Evolutionary conservation across 2,329 filamentous ascomycete species (phyloP).

Genomic region (Cadophora luteo-olivacea): DNA sequence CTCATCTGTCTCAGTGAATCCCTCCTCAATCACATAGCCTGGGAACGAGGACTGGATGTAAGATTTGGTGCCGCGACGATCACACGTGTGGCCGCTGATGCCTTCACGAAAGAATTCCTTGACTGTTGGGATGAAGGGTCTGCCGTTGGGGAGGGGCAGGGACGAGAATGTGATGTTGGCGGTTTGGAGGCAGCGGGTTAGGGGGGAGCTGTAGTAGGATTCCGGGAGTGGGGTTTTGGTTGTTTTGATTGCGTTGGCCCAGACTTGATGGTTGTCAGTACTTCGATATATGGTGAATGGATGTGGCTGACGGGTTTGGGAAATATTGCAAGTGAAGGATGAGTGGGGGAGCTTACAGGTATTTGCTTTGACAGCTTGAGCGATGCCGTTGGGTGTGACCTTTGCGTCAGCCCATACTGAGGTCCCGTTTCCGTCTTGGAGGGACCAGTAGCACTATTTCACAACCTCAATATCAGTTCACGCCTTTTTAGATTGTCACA

Average conservation of each 20-base stretch:
- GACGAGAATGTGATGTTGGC: constrained; percentile 65
- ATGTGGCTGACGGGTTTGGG: not conserved
- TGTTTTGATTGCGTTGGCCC: constrained; percentile 57
- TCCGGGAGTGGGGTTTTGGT: constrained; percentile 66
- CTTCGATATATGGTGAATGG: not conserved
- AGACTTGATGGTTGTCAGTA: constrained; percentile 47
- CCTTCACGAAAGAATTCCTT: constrained; percentile 72
- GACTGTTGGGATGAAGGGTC: constrained; percentile 62
- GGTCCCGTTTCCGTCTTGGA: constrained; percentile 68
- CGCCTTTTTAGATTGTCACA: not conserved
- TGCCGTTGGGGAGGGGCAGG: constrained; percentile 56
- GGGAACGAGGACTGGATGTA: constrained; percentile 61
- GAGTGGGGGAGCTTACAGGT: constrained; percentile 43
- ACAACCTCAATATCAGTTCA: not conserved
- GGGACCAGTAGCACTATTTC: constrained; percentile 67
- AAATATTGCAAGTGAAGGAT: not conserved
- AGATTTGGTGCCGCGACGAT: constrained; percentile 62
- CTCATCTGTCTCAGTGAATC: constrained; percentile 64
- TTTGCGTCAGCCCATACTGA: constrained; percentile 67
- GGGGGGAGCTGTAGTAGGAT: constrained; percentile 68
- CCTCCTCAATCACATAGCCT: constrained; percentile 61
- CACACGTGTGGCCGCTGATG: constrained; percentile 72
- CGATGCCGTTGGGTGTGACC: constrained; percentile 62
- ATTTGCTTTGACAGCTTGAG: constrained; percentile 64
- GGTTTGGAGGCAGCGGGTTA: constrained; percentile 68